Evolutionary conservation across 2,329 filamentous ascomycete species (phyloP).

Genomic region (Balansia obtecta): DNA sequence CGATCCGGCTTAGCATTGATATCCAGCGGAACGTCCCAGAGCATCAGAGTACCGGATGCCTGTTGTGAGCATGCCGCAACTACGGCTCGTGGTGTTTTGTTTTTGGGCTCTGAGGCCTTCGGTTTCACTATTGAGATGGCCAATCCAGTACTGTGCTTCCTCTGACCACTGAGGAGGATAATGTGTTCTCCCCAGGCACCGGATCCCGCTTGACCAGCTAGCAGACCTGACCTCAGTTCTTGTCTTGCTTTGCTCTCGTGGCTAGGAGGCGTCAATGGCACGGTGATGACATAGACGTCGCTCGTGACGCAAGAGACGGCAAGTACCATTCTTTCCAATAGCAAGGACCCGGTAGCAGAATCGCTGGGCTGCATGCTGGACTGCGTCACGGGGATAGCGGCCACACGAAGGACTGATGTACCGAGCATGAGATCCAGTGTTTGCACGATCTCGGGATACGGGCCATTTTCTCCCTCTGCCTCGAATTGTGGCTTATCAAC

Average conservation of each 20-base stretch:
- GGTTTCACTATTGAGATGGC: conserved; percentile 40
- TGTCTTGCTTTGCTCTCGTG: conserved; percentile 43
- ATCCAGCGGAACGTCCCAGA: conserved; percentile 46
- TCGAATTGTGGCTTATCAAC: conserved; percentile 48
- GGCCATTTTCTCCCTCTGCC: conserved; percentile 33
- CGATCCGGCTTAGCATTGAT: conserved; percentile 17
- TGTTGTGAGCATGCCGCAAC: conserved; percentile 49
- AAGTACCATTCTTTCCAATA: conserved; percentile 48
- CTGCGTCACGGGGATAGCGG: conserved; percentile 39
- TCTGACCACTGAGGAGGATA: conserved; percentile 39
- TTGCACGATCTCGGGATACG: conserved; percentile 44
- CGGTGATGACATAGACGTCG: conserved; percentile 42
- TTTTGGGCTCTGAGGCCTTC: conserved; percentile 26
- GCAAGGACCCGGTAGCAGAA: conserved; percentile 31
- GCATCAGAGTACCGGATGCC: conserved; percentile 42
- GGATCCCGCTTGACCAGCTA: conserved; percentile 42
- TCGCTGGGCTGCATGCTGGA: conserved; percentile 35
- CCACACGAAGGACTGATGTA: conserved; percentile 41
- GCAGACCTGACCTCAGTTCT: conserved; percentile 37
- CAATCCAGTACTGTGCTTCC: conserved; percentile 39
- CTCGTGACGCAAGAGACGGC: conserved; percentile 46
- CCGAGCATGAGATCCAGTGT: conserved; percentile 49
- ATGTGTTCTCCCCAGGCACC: conserved; percentile 53
- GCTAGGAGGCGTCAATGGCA: conserved; percentile 50
- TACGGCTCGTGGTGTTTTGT: conserved; percentile 30